phyloP scores from a whole-genome alignment of 768 basidiomycete genomes.

The Xerocomellus amylosporus region DNA sequence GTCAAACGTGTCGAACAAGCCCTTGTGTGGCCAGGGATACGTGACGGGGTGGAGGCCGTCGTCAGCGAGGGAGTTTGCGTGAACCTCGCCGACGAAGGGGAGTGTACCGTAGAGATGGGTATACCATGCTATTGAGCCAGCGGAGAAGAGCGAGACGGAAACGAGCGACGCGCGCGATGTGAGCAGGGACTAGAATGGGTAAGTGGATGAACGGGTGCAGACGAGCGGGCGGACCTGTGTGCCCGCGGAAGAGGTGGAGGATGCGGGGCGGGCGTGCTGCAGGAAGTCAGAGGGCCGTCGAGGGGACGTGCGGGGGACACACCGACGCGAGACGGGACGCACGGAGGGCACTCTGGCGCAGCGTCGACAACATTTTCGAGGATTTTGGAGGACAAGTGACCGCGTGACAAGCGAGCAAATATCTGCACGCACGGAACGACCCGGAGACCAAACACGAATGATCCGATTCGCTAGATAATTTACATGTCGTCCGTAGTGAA shows the following conservation, averaged over 20 bases:
- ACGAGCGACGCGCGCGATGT: slow-evolving; percentile 72
- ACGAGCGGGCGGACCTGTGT: slow-evolving; percentile 55
- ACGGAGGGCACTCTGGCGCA: slow-evolving; percentile 54
- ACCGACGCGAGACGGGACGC: slow-evolving; percentile 52
- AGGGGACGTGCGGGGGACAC: slow-evolving; percentile 24
- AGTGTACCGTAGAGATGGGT: slow-evolving; percentile 88
- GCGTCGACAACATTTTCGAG: slow-evolving; percentile 80
- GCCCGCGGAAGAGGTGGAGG: slow-evolving; percentile 55
- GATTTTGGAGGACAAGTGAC: slow-evolving; percentile 41
- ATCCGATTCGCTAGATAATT: slow-evolving; percentile 29
- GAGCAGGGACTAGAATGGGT: slow-evolving; percentile 49
- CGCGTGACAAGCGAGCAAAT: slow-evolving; percentile 44
- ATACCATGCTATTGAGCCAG: slow-evolving; percentile 95
- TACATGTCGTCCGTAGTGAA: slow-evolving; percentile 21
- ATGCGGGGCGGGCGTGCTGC: slow-evolving; percentile 67
- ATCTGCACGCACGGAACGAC: slow-evolving; percentile 41
- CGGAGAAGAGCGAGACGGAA: slow-evolving; percentile 73
- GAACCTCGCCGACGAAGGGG: slow-evolving; percentile 88
- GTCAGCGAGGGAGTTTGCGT: slow-evolving; percentile 89
- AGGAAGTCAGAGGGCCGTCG: background rate
- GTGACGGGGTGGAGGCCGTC: slow-evolving; percentile 87
- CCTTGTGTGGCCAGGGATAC: slow-evolving; percentile 92
- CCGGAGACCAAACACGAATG: slow-evolving; percentile 38
- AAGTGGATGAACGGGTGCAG: background rate
- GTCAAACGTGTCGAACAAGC: slow-evolving; percentile 88